A percentile compares a stretch with the other conserved stretches of the same genome.
Conservation (phyloP, 106 monocot genomes). For the Acorus calamus region DNA sequence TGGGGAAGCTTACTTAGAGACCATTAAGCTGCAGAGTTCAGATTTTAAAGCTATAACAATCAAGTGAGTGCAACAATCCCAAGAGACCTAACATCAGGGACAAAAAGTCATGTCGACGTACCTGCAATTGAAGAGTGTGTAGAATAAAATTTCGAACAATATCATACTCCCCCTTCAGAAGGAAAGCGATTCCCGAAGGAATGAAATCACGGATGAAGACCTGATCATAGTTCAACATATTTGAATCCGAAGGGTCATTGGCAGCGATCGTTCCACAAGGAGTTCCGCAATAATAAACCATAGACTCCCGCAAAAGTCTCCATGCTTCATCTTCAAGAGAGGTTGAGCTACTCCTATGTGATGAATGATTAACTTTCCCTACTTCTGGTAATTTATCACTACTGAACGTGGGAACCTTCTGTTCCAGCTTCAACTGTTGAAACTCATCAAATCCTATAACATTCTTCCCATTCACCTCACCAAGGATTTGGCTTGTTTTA, state of each 20-base stretch:
- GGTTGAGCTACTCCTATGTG: conserved; percentile 25
- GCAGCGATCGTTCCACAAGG: conserved; percentile 97
- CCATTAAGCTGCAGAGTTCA: too few relatives aligned
- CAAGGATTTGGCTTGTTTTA: conserved; percentile 28
- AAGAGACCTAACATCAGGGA: background rate
- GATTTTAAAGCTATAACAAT: too few relatives aligned
- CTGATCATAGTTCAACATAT: conserved; percentile 83
- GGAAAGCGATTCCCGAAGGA: conserved; percentile 94
- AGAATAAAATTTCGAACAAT: conserved; percentile 97
- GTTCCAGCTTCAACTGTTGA: conserved; percentile 12
- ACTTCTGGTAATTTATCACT: conserved; percentile 8
- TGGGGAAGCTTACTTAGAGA: too few relatives aligned
- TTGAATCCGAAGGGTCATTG: conserved; percentile 73
- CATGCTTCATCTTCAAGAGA: conserved; percentile 82
- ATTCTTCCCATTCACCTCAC: conserved; percentile 20
- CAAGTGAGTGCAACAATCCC: too few relatives aligned
- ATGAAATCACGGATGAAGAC: conserved; percentile 98
- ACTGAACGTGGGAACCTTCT: conserved; percentile 9
- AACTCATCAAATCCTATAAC: conserved; percentile 22
- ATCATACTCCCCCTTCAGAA: conserved; percentile 93
- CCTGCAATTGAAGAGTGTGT: conserved; percentile 96
- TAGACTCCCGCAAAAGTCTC: conserved; percentile 63
- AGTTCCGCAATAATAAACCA: conserved; percentile 78
- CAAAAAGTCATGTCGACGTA: conserved; percentile 5
- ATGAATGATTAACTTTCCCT: conserved; percentile 13